phyloP scores from a whole-genome alignment of 352 stramenopile genomes.

The Phytophthora citricola region DNA sequence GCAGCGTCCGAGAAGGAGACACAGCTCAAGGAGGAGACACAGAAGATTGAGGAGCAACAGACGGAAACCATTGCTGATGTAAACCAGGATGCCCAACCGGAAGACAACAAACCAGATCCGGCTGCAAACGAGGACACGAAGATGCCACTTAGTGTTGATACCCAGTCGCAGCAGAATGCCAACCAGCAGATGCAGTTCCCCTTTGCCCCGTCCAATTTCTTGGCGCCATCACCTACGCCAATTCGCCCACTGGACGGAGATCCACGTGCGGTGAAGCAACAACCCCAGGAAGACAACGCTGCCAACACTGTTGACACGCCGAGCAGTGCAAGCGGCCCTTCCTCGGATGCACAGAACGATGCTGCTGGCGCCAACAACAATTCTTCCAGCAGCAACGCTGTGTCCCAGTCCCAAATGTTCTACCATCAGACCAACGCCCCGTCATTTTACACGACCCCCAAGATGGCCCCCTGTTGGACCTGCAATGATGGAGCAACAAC shows the following conservation, averaged over 20 bases:
- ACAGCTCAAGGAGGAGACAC: conserved; percentile 9
- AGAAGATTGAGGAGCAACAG: conserved; percentile 10
- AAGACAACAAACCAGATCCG: conserved; percentile 5
- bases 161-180: conserved; percentile 12
- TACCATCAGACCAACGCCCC: conserved; percentile 57
- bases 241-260: conserved; percentile 79
- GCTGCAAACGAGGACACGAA: background rate
- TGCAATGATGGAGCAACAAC: conserved; percentile 47
- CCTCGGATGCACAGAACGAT: conserved; percentile 20
- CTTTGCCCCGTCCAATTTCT: conserved; percentile 68
- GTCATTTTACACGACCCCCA: conserved; percentile 66
- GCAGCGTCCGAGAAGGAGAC: background rate
- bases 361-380: conserved; percentile 6
- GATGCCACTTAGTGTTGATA: conserved; percentile 23
- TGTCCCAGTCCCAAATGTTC: conserved; percentile 67
- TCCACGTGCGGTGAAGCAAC: conserved; percentile 49
- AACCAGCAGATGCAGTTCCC: conserved; percentile 55
- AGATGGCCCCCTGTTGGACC: conserved; percentile 47
- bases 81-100: background rate
- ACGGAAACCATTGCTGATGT: background rate
- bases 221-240: conserved; percentile 71
- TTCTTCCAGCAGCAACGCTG: conserved; percentile 27
- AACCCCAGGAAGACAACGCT: conserved; percentile 21
- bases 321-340: conserved; percentile 2
- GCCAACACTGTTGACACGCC: conserved; percentile 6